Evolutionary conservation across 2,329 filamentous ascomycete species (phyloP).

Genomic region (Xenoacremonium recifei): DNA sequence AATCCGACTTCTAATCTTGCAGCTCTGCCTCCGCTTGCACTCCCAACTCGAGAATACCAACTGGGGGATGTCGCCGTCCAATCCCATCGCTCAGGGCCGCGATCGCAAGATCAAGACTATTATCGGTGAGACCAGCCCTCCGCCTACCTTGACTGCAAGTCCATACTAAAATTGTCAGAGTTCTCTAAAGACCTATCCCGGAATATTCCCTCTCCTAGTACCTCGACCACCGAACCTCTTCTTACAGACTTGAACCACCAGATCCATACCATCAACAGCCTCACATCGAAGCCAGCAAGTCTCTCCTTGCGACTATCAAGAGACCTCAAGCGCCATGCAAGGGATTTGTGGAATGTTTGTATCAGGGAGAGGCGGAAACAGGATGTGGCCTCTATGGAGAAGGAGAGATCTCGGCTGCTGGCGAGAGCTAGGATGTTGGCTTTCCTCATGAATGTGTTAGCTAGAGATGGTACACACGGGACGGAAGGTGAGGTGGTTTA

Average conservation of each 20-base stretch:
- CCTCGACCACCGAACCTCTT: conserved; percentile 39
- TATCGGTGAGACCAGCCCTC: conserved; percentile 23
- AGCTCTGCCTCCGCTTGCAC: no score
- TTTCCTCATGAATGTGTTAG: conserved; percentile 65
- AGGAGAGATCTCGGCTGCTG: conserved; percentile 30
- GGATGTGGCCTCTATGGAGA: conserved; percentile 14
- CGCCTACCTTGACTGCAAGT: neutral
- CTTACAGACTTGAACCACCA: conserved; percentile 28
- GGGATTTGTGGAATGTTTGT: conserved; percentile 65
- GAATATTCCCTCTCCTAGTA: conserved; percentile 28
- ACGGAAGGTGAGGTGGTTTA: conserved; percentile 45
- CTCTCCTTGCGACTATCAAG: conserved; percentile 10
- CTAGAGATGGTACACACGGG: conserved; percentile 34
- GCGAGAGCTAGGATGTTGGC: conserved; percentile 52
- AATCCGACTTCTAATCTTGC: no score
- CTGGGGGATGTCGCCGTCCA: conserved; percentile 21
- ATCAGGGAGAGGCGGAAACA: conserved; percentile 45
- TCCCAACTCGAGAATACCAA: no score
- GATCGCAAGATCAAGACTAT: conserved; percentile 23
- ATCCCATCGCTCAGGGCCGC: conserved; percentile 13
- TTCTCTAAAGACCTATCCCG: conserved; percentile 26
- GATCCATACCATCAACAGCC: conserved; percentile 19
- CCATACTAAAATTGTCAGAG: conserved; percentile 16
- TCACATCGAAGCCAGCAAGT: conserved; percentile 4
- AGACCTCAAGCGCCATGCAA: conserved; percentile 56